Evolutionary conservation across 129 eudicot species (phyloP).

Genomic region (Heracleum sosnowskyi): DNA sequence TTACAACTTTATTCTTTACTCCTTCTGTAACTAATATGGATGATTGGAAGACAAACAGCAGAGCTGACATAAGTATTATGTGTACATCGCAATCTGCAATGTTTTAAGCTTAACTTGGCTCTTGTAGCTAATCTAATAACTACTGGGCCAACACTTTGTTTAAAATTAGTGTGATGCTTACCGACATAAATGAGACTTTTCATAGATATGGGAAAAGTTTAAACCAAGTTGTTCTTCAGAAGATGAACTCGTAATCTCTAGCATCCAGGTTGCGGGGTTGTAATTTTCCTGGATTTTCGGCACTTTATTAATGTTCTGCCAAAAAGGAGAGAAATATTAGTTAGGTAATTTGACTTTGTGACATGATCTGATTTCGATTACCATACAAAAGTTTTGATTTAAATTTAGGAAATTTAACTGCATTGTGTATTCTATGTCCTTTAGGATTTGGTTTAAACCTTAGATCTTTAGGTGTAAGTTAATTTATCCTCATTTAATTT

Average conservation of each 20-base stretch:
- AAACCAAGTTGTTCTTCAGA: slow-evolving; percentile 16
- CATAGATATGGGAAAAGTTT: slow-evolving; percentile 17
- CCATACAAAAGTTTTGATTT: background rate
- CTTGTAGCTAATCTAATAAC: background rate
- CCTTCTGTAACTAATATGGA: no score
- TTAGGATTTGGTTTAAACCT: background rate
- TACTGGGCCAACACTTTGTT: background rate
- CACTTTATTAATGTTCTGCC: slow-evolving; percentile 10
- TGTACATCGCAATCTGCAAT: no score
- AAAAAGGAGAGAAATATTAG: background rate
- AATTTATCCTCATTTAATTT: background rate
- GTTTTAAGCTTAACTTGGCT: background rate
- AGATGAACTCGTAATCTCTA: slow-evolving; percentile 16
- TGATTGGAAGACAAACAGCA: background rate
- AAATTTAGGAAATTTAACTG: background rate
- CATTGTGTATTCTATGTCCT: background rate
- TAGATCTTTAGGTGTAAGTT: no score
- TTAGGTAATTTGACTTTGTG: background rate
- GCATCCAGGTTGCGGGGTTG: slow-evolving; percentile 31
- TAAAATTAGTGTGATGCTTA: background rate
- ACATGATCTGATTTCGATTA: background rate
- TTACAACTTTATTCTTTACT: background rate
- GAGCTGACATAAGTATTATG: background rate
- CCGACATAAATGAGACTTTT: slow-evolving; percentile 15
- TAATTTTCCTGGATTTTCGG: slow-evolving; percentile 11